Conservation (phyloP, 331 rosid species). For the Quercus lobata region DNA sequence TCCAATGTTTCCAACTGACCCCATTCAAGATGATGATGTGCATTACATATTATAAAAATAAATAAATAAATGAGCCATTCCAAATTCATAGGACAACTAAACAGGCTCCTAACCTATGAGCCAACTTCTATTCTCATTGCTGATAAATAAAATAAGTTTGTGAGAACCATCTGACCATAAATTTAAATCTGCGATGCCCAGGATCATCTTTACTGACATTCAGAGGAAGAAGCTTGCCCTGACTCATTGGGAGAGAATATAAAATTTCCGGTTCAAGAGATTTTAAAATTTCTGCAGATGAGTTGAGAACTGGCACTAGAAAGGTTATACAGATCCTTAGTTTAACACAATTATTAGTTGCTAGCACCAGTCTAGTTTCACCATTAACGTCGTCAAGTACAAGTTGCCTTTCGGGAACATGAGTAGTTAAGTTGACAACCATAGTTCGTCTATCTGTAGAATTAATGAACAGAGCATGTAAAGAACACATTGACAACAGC, state of each 20-base stretch:
- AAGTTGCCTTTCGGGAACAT: slow-evolving; percentile 57
- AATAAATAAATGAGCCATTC: too few relatives aligned
- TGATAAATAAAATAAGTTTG: background rate
- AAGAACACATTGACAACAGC: background rate
- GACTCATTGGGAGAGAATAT: slow-evolving; percentile 37
- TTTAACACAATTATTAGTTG: slow-evolving; percentile 59
- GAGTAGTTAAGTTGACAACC: slow-evolving; percentile 44
- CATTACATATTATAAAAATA: background rate
- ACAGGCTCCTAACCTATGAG: background rate
- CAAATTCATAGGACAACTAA: background rate
- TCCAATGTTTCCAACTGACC: background rate
- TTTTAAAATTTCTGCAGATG: slow-evolving; percentile 59
- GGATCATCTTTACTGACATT: slow-evolving; percentile 22
- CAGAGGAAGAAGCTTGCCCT: slow-evolving; percentile 43
- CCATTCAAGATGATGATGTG: background rate
- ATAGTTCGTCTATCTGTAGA: slow-evolving; percentile 65
- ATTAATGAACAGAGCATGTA: background rate
- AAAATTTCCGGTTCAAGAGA: fast-evolving
- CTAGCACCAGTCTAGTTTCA: slow-evolving; percentile 70
- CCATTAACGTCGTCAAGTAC: slow-evolving; percentile 28
- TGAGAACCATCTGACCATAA: slow-evolving; percentile 50
- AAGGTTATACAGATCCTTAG: slow-evolving; percentile 63
- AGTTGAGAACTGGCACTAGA: slow-evolving; percentile 65
- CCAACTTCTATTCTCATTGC: background rate
- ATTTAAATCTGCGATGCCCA: slow-evolving; percentile 69